A percentile compares a stretch with the other conserved stretches of the same genome.
Conservation (phyloP, 495 filamentous ascomycete genomes). For the Xylaria longipes region DNA sequence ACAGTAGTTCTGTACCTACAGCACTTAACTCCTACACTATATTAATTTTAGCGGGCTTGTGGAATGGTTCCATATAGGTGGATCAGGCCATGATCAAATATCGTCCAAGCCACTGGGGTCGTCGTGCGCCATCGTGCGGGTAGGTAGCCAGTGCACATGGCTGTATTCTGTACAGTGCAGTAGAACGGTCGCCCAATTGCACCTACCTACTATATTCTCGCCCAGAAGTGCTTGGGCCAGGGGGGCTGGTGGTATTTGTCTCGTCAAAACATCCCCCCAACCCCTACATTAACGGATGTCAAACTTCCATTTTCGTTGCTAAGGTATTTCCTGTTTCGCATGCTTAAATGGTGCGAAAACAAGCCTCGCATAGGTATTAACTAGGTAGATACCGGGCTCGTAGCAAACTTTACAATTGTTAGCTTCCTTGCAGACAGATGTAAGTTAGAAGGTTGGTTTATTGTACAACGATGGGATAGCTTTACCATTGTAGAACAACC, state of each 20-base stretch:
- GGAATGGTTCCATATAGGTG: slow-evolving; percentile 15
- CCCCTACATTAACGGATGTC: not conserved
- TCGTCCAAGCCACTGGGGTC: slow-evolving; percentile 4
- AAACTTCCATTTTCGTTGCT: not conserved
- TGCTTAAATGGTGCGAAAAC: not conserved
- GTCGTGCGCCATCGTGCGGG: not conserved
- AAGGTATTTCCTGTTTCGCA: not conserved
- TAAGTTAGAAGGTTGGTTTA: not conserved
- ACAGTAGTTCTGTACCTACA: not conserved
- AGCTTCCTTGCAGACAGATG: not conserved
- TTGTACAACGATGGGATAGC: not conserved
- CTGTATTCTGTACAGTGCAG: not conserved
- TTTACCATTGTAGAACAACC: slow-evolving; percentile 4
- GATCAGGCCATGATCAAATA: slow-evolving; percentile 15
- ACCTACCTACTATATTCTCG: not conserved
- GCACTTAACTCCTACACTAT: slow-evolving; percentile 3
- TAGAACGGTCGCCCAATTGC: not conserved
- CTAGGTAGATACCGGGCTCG: not conserved
- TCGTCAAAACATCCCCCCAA: not conserved
- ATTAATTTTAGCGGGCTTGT: slow-evolving; percentile 10
- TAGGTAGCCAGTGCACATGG: not conserved
- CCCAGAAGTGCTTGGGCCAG: not conserved
- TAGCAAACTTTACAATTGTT: not conserved
- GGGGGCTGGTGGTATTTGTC: slow-evolving; percentile 17
- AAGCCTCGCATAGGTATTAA: slow-evolving; percentile 1